These are phyloP conservation scores for Trichoderma erinaceum DNA, from an alignment of 495 filamentous ascomycete genomes.

Conservation along the genomic window DNA sequence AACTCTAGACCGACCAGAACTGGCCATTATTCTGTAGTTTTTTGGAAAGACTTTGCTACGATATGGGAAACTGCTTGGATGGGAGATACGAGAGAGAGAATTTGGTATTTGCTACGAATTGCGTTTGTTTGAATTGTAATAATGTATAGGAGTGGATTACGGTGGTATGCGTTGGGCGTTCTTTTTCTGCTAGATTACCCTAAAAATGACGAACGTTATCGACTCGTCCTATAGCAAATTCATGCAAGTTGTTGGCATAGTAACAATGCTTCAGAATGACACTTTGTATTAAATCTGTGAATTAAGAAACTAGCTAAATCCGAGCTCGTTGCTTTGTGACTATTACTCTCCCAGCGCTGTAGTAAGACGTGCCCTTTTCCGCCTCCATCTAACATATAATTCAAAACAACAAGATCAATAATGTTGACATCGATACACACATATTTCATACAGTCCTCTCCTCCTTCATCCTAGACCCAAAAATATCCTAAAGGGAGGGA, in stretches of 20 bases:
- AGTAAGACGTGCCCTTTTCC: no score
- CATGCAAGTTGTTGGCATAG: not conserved
- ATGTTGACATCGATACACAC: no score
- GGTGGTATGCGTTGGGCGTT: slow-evolving; percentile 10
- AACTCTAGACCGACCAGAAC: slow-evolving; percentile 64
- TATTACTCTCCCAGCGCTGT: no score
- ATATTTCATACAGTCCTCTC: no score
- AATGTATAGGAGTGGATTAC: slow-evolving; percentile 3
- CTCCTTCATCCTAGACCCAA: no score
- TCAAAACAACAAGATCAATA: no score
- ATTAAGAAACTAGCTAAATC: no score
- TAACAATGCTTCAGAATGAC: not conserved
- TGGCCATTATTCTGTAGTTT: slow-evolving; percentile 72
- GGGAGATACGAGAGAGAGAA: not conserved
- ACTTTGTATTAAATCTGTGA: no score
- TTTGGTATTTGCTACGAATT: not conserved
- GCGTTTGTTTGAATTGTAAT: not conserved
- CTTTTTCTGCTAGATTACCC: slow-evolving; percentile 4
- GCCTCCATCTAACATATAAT: no score
- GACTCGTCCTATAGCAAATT: not conserved
- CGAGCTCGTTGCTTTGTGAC: no score
- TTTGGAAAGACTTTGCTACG: not conserved
- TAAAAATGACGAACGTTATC: not conserved
- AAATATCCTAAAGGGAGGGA: no score
- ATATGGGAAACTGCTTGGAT: not conserved